These are phyloP conservation scores for Orbilia oligospora DNA, from an alignment of 2,329 filamentous ascomycete species.

Conservation along the genomic window DNA sequence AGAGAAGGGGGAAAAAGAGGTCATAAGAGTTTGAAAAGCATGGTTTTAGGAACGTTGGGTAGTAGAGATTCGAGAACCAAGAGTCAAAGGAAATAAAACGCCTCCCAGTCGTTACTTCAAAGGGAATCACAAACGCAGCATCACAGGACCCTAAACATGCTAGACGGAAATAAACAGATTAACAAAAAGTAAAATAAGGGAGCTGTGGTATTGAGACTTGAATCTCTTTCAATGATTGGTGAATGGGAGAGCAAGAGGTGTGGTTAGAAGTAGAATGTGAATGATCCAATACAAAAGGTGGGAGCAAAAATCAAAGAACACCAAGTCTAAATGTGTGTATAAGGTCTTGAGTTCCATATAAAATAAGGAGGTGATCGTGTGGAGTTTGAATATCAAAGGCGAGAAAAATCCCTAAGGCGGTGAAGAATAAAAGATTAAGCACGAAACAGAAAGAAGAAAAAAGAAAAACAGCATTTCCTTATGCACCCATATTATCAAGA, in stretches of 20 bases:
- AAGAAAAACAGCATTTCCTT: conserved; percentile 34
- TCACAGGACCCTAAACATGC: conserved; percentile 50
- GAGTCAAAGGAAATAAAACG: conserved; percentile 40
- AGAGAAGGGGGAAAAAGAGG: background rate
- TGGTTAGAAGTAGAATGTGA: conserved; percentile 24
- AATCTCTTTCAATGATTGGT: conserved; percentile 20
- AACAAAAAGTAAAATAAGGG: conserved; percentile 20
- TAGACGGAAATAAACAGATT: conserved; percentile 34
- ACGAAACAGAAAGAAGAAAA: background rate
- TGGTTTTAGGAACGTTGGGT: conserved; percentile 14
- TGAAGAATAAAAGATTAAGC: conserved; percentile 23
- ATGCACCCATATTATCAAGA: conserved; percentile 37
- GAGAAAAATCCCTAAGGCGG: conserved; percentile 14
- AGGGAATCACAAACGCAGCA: conserved; percentile 45
- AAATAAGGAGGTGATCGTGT: conserved; percentile 30
- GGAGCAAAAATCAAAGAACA: conserved; percentile 50
- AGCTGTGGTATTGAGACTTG: conserved; percentile 5
- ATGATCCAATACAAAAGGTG: conserved; percentile 20
- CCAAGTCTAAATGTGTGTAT: conserved; percentile 60
- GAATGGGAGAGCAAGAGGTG: conserved; percentile 20
- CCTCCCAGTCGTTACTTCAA: conserved; percentile 61
- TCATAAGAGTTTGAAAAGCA: conserved; percentile 14
- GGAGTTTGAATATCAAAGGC: conserved; percentile 5
- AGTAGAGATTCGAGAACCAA: conserved; percentile 21
- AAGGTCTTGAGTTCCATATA: conserved; percentile 45